Evolutionary conservation across 768 basidiomycete species (phyloP).

Genomic region (Ephemerocybe angulata): DNA sequence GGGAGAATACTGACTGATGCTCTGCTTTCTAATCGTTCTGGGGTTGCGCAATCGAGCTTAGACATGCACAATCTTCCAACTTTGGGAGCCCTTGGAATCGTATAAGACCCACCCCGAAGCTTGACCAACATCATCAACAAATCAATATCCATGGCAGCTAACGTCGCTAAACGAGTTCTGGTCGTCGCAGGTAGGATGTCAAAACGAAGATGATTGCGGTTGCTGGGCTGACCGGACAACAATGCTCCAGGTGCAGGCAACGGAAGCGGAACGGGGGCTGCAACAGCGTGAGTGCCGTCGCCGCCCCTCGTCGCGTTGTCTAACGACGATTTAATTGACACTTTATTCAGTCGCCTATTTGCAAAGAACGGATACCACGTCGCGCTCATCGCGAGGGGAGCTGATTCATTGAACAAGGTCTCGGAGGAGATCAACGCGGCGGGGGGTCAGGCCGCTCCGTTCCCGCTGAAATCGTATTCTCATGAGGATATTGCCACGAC

Average conservation of each 20-base stretch:
- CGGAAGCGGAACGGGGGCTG: constrained; percentile 53
- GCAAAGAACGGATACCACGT: constrained; percentile 62
- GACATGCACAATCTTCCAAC: no score
- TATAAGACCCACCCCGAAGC: not conserved
- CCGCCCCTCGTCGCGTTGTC: not conserved
- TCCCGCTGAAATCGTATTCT: constrained; percentile 50
- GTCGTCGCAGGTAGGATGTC: constrained; percentile 52
- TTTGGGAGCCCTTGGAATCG: no score
- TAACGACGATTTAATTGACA: not conserved
- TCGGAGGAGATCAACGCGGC: constrained; percentile 50
- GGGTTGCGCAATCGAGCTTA: not conserved
- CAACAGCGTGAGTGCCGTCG: constrained; percentile 46
- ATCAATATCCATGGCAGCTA: constrained; percentile 23
- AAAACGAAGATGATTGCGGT: not conserved
- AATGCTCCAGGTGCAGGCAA: constrained; percentile 43
- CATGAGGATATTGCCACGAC: constrained; percentile 47
- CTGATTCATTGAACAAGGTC: constrained; percentile 47
- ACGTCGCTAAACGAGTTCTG: constrained; percentile 44
- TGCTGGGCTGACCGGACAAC: not conserved
- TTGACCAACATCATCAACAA: not conserved
- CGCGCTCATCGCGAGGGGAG: constrained; percentile 60
- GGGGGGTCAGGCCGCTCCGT: constrained; percentile 63
- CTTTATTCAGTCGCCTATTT: constrained; percentile 47
- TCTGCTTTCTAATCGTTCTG: not conserved
- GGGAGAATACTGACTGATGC: no score